Base-by-base conservation (phyloP, 176 grass and related monocot species). In the Aegilops speltoides region DNA sequence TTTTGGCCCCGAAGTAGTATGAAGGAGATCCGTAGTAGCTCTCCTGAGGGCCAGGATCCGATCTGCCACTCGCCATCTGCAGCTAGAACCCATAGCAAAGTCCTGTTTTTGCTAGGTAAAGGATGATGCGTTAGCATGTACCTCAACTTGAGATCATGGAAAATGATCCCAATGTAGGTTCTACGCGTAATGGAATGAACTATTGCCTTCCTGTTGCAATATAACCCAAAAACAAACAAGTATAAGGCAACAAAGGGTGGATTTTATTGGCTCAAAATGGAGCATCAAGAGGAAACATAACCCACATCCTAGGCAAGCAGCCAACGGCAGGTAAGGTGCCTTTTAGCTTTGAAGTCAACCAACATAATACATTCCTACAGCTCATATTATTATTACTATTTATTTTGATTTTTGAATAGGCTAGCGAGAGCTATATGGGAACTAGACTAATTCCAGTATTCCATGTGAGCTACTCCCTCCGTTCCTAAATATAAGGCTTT, bases 61-160 rank as follows among this genome's bases (percentile, higher is more conserved):
- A 86, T 41, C 86, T 81, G 25, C 88, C 92, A 7, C 88, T 87
- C 12, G 62, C 89, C 28, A 59, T 68, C 25, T 91, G 86, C 3
- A 78, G 83, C 77, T 83, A 90, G 54, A 80, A 70, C 32, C 74
- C 87, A 1, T 85, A 85, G 17, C 65, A 88, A 26, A 3, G 5
- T 41, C 10, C 34, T 29, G 20, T 86, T 64, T 45, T 54, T 48
- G 5, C 13, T 13, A 38, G 26, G 40, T 48, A 72, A 28, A 81
- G 60, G 68, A 20, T 64, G 22, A 37, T 76, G 10, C n/a, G 19
- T 11, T 83, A 48, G 45, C 63, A 29, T 38, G 36, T 80, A 90
- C 90, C 93, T 92, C 90, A 59, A 73, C 40, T 40, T 90, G 92
- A 34, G 90, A 80, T 86, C 88, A 82, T 79, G 87, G 24, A 2